A percentile compares a stretch with the other conserved stretches of the same genome.
Conservation (phyloP, 2,329 filamentous ascomycete species). For the Aspergillus cejpii region DNA sequence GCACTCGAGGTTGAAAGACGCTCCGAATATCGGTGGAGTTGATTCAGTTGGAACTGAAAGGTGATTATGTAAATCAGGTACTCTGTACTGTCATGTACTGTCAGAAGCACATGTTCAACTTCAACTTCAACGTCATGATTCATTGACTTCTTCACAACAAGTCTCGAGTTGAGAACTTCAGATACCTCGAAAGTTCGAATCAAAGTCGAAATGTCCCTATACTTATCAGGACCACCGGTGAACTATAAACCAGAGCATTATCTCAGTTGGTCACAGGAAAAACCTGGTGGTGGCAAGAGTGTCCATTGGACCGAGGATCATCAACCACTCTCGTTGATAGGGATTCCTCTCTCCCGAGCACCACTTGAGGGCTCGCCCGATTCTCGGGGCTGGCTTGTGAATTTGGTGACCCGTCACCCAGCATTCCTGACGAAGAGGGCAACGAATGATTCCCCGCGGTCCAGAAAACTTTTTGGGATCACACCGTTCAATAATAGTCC, state of each 20-base stretch:
- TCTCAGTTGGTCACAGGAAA: not conserved
- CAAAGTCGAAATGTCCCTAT: not conserved
- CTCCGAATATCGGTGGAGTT: conserved; percentile 1
- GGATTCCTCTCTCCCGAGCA: conserved; percentile 37
- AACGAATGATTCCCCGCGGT: conserved; percentile 7
- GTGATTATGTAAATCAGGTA: not conserved
- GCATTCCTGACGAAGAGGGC: not conserved
- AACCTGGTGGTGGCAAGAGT: not conserved
- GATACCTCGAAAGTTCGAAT: not conserved
- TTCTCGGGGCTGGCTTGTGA: conserved; percentile 28
- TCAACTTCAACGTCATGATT: no score
- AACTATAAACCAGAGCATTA: not conserved
- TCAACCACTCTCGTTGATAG: conserved; percentile 24
- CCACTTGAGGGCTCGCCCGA: conserved; percentile 22
- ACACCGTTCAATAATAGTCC: not conserved
- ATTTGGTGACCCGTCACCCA: conserved; percentile 12
- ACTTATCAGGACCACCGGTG: not conserved
- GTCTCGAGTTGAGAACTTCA: no score
- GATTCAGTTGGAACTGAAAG: no score
- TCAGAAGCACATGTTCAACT: conserved; percentile 14
- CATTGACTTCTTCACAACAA: no score
- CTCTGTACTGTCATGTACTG: conserved; percentile 14
- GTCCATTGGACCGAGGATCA: conserved; percentile 39
- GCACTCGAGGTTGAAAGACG: no score
- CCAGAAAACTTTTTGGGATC: not conserved